Evolutionary conservation across 768 basidiomycete genomes (phyloP).

Genomic region (Mycena belliarum): DNA sequence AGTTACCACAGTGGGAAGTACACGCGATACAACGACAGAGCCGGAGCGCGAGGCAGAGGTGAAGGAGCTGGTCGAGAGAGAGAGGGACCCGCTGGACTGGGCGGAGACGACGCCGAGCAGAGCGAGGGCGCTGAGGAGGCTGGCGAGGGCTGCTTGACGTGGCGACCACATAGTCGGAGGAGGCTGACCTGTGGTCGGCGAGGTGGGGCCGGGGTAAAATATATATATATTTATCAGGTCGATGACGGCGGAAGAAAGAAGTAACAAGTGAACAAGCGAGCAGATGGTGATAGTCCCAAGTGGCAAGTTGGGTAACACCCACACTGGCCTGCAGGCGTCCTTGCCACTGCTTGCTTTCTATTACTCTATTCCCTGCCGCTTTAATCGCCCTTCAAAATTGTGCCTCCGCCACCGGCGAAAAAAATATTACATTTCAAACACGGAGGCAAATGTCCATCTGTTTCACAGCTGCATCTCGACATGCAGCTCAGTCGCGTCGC

Average conservation of each 20-base stretch:
- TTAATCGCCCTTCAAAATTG: no score
- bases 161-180: conserved; percentile 16
- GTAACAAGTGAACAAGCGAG: background rate
- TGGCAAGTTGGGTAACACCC: background rate
- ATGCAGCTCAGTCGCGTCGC: conserved; percentile 21
- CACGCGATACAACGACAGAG: conserved; percentile 50
- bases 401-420: no score
- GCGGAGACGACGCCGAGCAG: conserved; percentile 24
- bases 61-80: conserved; percentile 54
- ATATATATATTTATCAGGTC: conserved; percentile 1
- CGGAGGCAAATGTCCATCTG: background rate
- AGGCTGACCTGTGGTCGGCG: conserved; percentile 7
- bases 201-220: conserved; percentile 10
- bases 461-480: background rate
- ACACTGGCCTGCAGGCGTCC: no score
- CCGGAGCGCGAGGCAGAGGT: conserved; percentile 50
- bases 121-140: conserved; percentile 38
- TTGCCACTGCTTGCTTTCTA: background rate
- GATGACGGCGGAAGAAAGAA: background rate
- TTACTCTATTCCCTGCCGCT: no score
- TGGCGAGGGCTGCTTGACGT: conserved; percentile 30
- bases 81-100: conserved; percentile 47
- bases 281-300: background rate
- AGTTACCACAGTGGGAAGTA: conserved; percentile 62
- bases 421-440: no score